Evolutionary conservation across 768 basidiomycete genomes (phyloP), one percentile per base, ranked within the genome.

Genomic region (Trametes cinnabarina): DNA sequence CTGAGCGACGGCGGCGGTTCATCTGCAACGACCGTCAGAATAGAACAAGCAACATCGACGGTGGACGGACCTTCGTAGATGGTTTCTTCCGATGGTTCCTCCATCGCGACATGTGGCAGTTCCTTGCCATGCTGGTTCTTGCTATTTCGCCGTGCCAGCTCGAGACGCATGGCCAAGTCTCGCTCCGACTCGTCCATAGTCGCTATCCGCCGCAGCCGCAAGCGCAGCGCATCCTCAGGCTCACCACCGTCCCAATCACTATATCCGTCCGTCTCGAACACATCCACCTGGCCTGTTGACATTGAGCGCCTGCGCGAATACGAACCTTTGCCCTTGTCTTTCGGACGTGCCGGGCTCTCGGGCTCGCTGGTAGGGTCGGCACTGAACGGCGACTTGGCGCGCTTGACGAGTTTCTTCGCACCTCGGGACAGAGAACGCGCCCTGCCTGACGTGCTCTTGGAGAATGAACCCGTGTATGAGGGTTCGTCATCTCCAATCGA

Each of bases 131-230:
- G 80, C 64, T 93, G 92, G 69, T 81, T 89, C 66, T 86, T 79
- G 68, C 92, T 92, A 68, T 97, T 97, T 63, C 82, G 82, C 58
- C 91, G 77, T 5, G 94, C 94, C 47, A 96, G 75, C 61, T 91
- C 91, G 50, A 97, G 73, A 47, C 88, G 86, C 74, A 83, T 78
- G 20, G 86, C 80, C 51, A 96, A 76, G 68, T 95, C 89, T 64
- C 81, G 80, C 66, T 93, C 91, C 15, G 87, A 90, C 48, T 82
- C 76, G 61, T 90, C 86, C 61, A 82, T 55, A 15, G n/a, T 35
- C 23, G 17, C 26, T 4, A 30, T 30, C 26, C 37, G 46, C 39
- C 46, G 46, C 46, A 48, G 35, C 25, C 46, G 22, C 26, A 37
- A 47, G 25, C 28, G 43, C 28, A 22, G 28, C 12, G 23, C 35